phyloP scores from a whole-genome alignment of 257 asterid species.

The Ballota nigra region DNA sequence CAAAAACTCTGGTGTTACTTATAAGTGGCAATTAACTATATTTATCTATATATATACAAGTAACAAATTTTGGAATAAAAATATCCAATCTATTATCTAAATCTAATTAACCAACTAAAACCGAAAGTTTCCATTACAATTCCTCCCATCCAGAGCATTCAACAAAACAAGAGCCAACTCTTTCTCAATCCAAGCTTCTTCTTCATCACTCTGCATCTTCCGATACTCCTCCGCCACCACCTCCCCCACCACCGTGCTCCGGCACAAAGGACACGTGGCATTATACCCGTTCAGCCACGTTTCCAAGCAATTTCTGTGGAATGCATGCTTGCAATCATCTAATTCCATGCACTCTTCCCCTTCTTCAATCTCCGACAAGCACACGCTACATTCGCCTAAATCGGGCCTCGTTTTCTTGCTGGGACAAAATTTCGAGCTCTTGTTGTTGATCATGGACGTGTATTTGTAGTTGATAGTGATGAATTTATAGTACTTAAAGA shows the following conservation, averaged over 20 bases:
- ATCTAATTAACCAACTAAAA: background rate
- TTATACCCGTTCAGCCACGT: slow-evolving; percentile 39
- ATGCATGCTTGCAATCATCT: slow-evolving; percentile 41
- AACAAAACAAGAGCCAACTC: slow-evolving; percentile 43
- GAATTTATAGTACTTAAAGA: slow-evolving; percentile 18
- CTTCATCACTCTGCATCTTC: slow-evolving; percentile 22
- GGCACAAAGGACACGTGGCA: slow-evolving; percentile 60
- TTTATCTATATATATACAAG: background rate
- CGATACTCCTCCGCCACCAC: slow-evolving; percentile 32
- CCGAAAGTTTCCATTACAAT: slow-evolving; percentile 21
- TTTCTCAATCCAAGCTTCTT: slow-evolving; percentile 31
- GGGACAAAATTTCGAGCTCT: slow-evolving; percentile 34
- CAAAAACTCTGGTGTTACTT: no score
- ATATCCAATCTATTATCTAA: background rate
- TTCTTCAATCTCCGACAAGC: slow-evolving; percentile 21
- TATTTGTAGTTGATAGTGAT: slow-evolving; percentile 22
- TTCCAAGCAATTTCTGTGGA: slow-evolving; percentile 50
- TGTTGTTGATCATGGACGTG: slow-evolving; percentile 33
- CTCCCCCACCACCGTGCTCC: slow-evolving; percentile 44
- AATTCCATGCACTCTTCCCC: slow-evolving; percentile 27
- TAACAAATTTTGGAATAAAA: background rate
- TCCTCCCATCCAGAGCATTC: slow-evolving; percentile 26
- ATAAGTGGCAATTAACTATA: no score
- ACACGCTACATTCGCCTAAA: slow-evolving; percentile 43
- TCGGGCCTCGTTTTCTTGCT: background rate